Evolutionary conservation across 192 early-diverging fungal species (phyloP).

Genomic region (Coemansia sp.): DNA sequence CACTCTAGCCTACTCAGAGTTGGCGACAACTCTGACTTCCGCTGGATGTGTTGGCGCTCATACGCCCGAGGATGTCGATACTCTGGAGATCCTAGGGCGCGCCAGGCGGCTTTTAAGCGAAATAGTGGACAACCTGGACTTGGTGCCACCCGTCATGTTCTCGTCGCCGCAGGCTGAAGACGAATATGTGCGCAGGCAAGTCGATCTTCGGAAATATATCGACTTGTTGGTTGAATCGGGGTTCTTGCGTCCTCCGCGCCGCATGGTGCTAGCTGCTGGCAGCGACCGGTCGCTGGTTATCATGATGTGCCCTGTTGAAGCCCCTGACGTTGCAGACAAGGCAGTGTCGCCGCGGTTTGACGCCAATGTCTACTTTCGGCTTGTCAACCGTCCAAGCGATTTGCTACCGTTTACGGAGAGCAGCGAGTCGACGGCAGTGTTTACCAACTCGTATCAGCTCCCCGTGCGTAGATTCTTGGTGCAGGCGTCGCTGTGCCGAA

Average conservation of each 20-base stretch:
- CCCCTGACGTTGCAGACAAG: conserved; percentile 11
- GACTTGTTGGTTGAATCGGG: conserved; percentile 71
- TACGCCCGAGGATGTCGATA: conserved; percentile 12
- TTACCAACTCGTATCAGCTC: conserved; percentile 41
- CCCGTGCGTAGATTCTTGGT: conserved; percentile 93
- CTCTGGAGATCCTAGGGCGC: conserved; percentile 21
- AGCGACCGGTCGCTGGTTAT: conserved; percentile 71
- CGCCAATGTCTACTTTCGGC: conserved; percentile 78
- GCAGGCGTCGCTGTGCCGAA: conserved; percentile 79
- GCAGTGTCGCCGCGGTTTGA: conserved; percentile 23
- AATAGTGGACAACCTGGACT: conserved; percentile 38
- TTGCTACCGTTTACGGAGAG: conserved; percentile 78
- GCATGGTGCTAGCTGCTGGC: conserved; percentile 63
- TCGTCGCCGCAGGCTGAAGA: conserved; percentile 39
- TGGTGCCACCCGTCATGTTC: conserved; percentile 45
- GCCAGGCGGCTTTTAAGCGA: conserved; percentile 43
- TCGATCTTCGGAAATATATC: conserved; percentile 72
- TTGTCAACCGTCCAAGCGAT: conserved; percentile 86
- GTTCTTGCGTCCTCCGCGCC: conserved; percentile 62
- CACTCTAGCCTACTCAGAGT: not conserved
- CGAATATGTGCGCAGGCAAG: conserved; percentile 56
- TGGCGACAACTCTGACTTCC: not conserved
- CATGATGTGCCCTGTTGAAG: conserved; percentile 67
- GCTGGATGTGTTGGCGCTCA: not conserved
- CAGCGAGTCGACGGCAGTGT: conserved; percentile 25